Evolutionary conservation across 2,329 filamentous ascomycete genomes (phyloP).

Genomic region (Stagonosporopsis chrysanthemi): DNA sequence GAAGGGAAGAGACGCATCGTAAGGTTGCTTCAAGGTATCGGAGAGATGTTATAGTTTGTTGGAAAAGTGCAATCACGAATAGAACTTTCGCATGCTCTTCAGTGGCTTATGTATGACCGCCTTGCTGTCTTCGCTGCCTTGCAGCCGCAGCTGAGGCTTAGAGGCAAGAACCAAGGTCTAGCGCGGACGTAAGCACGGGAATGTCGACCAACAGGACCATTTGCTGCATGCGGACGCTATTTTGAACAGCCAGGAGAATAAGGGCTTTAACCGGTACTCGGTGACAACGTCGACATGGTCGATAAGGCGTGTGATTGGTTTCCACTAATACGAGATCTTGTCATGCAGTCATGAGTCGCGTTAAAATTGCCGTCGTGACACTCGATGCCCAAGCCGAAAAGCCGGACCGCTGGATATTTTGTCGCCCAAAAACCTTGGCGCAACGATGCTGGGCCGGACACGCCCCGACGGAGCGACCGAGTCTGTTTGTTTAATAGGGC

Average conservation of each 20-base stretch:
- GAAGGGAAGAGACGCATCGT: slow-evolving; percentile 6
- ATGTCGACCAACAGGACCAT: not conserved
- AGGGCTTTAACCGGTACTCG: not conserved
- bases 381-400: too few relatives aligned
- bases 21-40: not conserved
- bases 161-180: slow-evolving; percentile 1
- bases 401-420: not conserved
- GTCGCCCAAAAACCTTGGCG: not conserved
- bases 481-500: not conserved
- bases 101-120: slow-evolving; percentile 1
- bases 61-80: not conserved
- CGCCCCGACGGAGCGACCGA: too few relatives aligned
- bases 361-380: not conserved
- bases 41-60: not conserved
- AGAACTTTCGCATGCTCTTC: not conserved
- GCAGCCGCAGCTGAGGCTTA: slow-evolving; percentile 19
- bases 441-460: not conserved
- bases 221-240: slow-evolving; percentile 11
- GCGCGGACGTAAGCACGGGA: slow-evolving; percentile 14
- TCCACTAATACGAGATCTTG: not conserved
- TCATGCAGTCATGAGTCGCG: not conserved
- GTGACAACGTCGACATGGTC: not conserved
- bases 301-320: not conserved
- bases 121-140: slow-evolving; percentile 3
- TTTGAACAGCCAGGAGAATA: not conserved